Base-by-base conservation (phyloP, 2,329 filamentous ascomycete species). In the Aspergillus viridinutans region DNA sequence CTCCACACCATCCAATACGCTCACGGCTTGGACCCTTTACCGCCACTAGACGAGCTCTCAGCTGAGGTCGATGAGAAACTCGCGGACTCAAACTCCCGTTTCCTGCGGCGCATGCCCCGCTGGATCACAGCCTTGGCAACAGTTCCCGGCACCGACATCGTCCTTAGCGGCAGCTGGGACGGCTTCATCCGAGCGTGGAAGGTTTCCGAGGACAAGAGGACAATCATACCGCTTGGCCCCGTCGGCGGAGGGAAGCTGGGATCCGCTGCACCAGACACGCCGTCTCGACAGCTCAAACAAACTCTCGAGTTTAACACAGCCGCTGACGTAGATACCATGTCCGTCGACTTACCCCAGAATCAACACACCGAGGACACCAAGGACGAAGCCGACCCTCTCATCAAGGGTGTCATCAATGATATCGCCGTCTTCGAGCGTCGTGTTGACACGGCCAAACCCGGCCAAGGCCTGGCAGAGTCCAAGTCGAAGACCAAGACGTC, bases 101-200 rank as follows among this genome's bases (percentile, higher is more conserved):
- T 68, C 68, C 74, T 72, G 78, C 88, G 49, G 80, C 88, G 47
- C 77, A 87, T 63, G 58, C 90, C 94, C 3, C 83, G 93, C 69
- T 95, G 90, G 83, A 94, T 99, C 72, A 99, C 94, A 1, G 92
- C 93, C 5, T 79, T 99, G 47, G 82, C 87, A 50, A 89, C 90
- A 0, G 82, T 99, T 50, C 93, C 94, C 0, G 97, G 92, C 72
- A 93, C 91, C 4, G 92, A 99, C 68, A 79, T 96, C 52, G 85
- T 99, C 56, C 80, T 99, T 52, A 95, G 87, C 63, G 94, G 93
- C 32, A 96, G 91, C 74, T 99, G 93, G 92, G 94, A 96, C 70
- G 94, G 94, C 2, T 86, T 85, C 73, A 82, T 99, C 57, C 83
- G 93, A 51, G 88, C 88, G 4, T 99, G 94, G 94, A 86, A 83